Conservation (phyloP, 768 basidiomycete genomes). For the Tulasnella sp. region DNA sequence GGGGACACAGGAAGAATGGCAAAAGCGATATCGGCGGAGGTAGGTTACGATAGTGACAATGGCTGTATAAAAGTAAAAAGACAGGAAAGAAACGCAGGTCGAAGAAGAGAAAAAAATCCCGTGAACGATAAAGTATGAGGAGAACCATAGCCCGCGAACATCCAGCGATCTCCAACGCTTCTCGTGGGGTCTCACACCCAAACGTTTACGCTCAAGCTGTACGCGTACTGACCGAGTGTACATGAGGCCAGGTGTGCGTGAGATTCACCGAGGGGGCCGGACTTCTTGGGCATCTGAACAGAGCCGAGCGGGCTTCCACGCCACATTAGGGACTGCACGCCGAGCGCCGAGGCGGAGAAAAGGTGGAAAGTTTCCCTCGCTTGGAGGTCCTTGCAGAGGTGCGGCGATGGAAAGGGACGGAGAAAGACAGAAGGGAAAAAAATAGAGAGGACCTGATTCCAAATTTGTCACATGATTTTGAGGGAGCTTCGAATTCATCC, state of each 20-base stretch:
- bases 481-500: background rate
- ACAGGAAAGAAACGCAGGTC: background rate
- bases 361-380: background rate
- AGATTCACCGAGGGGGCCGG: conserved; percentile 2
- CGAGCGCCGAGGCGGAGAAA: background rate
- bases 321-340: background rate
- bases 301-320: background rate
- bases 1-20: background rate
- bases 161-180: background rate
- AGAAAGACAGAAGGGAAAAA: background rate
- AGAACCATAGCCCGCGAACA: background rate
- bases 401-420: background rate
- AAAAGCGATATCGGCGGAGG: background rate
- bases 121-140: conserved; percentile 2
- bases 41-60: background rate
- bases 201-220: too few species aligned
- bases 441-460: background rate
- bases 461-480: conserved; percentile 5
- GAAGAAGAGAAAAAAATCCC: background rate
- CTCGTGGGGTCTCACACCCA: too few species aligned
- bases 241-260: background rate
- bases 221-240: background rate
- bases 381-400: background rate
- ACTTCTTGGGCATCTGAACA: background rate
- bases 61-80: background rate